These are phyloP conservation scores for Ilex aquifolium DNA, from an alignment of 257 asterid species.

Conservation along the genomic window DNA sequence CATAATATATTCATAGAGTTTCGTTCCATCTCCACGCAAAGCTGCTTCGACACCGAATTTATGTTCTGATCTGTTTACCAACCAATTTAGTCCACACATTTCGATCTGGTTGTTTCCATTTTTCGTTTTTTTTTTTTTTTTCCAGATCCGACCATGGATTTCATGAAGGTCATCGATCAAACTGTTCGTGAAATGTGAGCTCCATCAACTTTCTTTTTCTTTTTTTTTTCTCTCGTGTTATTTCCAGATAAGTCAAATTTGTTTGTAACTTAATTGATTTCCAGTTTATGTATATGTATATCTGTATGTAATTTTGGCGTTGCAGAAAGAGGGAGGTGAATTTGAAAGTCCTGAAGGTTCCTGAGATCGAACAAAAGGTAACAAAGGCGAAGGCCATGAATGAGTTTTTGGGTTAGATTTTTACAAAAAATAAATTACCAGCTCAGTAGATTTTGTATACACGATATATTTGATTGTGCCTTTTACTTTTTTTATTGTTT, in stretches of 20 bases:
- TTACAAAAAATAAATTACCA: no score
- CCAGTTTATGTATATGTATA: no score
- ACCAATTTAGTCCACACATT: no score
- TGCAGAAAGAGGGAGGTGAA: conserved; percentile 97
- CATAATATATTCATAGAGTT: no score
- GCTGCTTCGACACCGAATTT: no score
- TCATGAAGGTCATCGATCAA: conserved; percentile 93
- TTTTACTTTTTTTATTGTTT: no score
- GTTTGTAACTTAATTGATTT: neutral
- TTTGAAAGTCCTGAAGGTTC: conserved; percentile 90
- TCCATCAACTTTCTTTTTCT: neutral
- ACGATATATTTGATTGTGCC: no score
- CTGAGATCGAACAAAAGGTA: conserved; percentile 97
- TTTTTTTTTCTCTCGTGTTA: neutral
- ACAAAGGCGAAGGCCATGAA: neutral
- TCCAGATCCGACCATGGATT: conserved; percentile 86
- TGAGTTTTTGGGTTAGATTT: no score
- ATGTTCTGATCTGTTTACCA: no score
- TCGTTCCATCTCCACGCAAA: no score
- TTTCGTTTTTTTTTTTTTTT: neutral
- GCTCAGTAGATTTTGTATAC: no score
- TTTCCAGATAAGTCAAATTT: neutral
- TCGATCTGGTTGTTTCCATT: neutral
- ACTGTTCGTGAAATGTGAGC: conserved; percentile 94
- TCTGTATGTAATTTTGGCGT: neutral